These are phyloP conservation scores for Russula griseocarnosa DNA, from an alignment of 768 basidiomycete species.

Conservation along the genomic window DNA sequence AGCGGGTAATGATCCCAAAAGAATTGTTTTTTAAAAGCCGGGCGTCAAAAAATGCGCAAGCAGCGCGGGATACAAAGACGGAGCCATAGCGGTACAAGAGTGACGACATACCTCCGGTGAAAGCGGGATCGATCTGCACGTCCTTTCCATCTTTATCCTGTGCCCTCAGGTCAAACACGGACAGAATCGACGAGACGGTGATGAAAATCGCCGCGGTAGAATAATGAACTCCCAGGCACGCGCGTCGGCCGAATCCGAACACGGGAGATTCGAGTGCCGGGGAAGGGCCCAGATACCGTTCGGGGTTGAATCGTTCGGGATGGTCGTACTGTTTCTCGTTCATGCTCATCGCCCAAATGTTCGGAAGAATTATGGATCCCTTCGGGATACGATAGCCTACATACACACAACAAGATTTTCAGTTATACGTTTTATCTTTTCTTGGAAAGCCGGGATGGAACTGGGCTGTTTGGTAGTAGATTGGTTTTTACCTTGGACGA, in stretches of 20 bases:
- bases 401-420: neutral
- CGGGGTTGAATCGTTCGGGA: conserved; percentile 22
- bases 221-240: conserved; percentile 24
- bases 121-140: conserved; percentile 20
- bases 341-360: conserved; percentile 34
- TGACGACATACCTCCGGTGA: conserved; percentile 24
- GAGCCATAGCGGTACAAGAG: neutral
- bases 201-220: conserved; percentile 26
- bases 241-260: conserved; percentile 26
- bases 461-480: neutral
- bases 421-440: neutral
- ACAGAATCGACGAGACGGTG: conserved; percentile 21
- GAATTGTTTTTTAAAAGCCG: neutral
- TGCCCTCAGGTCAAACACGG: conserved; percentile 23
- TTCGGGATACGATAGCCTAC: conserved; percentile 37
- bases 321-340: conserved; percentile 24
- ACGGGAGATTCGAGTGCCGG: conserved; percentile 26
- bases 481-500: conserved; percentile 26
- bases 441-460: neutral
- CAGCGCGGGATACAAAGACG: no score
- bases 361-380: conserved; percentile 35
- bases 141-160: conserved; percentile 23
- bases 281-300: conserved; percentile 16
- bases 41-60: neutral
- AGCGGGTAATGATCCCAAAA: neutral